Evolutionary conservation across 306 rosid species (phyloP), one percentile per base, ranked within the genome.

Genomic region (Astragalus glycyphyllos): DNA sequence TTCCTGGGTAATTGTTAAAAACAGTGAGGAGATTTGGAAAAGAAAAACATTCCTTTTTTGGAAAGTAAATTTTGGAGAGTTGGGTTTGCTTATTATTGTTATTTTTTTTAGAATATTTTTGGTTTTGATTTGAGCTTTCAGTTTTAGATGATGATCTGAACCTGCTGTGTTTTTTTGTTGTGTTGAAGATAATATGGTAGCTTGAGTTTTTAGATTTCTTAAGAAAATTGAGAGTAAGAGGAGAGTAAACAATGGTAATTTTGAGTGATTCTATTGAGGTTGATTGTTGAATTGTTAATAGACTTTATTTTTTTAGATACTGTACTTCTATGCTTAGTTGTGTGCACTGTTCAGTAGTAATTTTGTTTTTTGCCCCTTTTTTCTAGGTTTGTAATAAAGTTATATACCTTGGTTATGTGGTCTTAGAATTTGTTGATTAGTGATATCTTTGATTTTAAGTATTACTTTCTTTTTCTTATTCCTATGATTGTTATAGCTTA

Each of bases 1-100:
- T 46, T 46, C 71, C 67, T 81, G 56, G 37, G 81, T 73, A 79
- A 75, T 8, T 40, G 68, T 13, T 73, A 50, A 51, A 51, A 46
- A 73, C 10, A 58, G 10, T 17, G 77, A 57, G 17, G 44, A 60
- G 73, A 54, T 53, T 69, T 47, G 54, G 55, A 60, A 69, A 60
- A 50, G 14, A 37, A 48, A 62, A 58, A 53, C 5, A 1, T 9
- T 32, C 14, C 57, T 48, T 44, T 14, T 38, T 13, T 1, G 3
- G 29, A 55, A 13, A 53, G 2, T 11, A 53, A 53, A 38, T 17
- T 12, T 65, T 59, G 23, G 58, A 62, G 26, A 31, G 56, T 8
- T 46, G 51, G 44, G 47, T 69, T 11, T 71, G 51, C 57, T 13
- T 63, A 15, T 29, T 23, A 8, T 45, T 31, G 16, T 20, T 26